phyloP scores from a whole-genome alignment of 1,284 basidiomycete genomes.

The Inonotus hispidus region DNA sequence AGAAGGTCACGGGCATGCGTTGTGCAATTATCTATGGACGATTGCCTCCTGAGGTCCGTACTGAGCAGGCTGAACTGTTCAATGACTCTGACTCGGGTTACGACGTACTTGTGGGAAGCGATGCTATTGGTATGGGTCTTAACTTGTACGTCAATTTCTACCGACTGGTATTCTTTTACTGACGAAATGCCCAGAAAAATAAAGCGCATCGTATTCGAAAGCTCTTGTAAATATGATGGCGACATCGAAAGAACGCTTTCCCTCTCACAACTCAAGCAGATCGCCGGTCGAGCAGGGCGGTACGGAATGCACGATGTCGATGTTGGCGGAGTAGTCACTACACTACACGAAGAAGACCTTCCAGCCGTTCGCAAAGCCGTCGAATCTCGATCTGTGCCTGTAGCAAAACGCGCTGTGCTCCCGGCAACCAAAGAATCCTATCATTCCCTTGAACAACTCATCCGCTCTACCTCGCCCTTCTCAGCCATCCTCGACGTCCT shows the following conservation, averaged over 20 bases:
- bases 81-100: slow-evolving; percentile 75
- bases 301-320: slow-evolving; percentile 66
- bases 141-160: slow-evolving; percentile 64
- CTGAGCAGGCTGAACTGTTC: slow-evolving; percentile 86
- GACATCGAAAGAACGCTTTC: slow-evolving; percentile 49
- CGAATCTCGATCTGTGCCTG: slow-evolving; percentile 31
- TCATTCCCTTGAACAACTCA: slow-evolving; percentile 13
- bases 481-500: slow-evolving; percentile 6
- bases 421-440: slow-evolving; percentile 19
- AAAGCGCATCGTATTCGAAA: slow-evolving; percentile 82
- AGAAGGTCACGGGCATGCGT: slow-evolving; percentile 61
- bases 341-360: slow-evolving; percentile 65
- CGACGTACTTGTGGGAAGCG: slow-evolving; percentile 86
- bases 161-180: not conserved
- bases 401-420: slow-evolving; percentile 33
- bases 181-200: slow-evolving; percentile 65
- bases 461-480: slow-evolving; percentile 5
- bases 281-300: slow-evolving; percentile 92
- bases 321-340: slow-evolving; percentile 61
- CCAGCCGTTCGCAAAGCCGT: slow-evolving; percentile 49
- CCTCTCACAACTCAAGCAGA: slow-evolving; percentile 89
- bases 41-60: slow-evolving; percentile 84
- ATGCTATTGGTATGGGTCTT: slow-evolving; percentile 95
- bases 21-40: slow-evolving; percentile 90
- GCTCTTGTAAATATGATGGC: slow-evolving; percentile 74